Conservation (phyloP, 1,139 yeast species). For the Taphrina populina region DNA sequence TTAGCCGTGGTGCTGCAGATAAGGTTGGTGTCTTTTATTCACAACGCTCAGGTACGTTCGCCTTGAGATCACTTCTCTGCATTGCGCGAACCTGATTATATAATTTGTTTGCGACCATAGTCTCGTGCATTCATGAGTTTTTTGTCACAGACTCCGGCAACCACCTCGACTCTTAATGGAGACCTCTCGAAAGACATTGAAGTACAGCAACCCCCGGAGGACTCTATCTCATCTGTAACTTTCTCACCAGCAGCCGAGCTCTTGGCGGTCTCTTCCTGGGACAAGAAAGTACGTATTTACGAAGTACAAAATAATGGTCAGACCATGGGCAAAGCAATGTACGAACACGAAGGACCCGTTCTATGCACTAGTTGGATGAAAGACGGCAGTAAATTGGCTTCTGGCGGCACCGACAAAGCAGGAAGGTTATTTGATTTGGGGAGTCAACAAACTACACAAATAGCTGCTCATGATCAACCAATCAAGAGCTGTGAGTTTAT, state of each 20-base stretch:
- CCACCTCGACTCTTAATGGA: slow-evolving; percentile 40
- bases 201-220: slow-evolving; percentile 67
- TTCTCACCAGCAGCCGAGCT: slow-evolving; percentile 92
- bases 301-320: slow-evolving; percentile 71
- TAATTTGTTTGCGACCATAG: too few relatives aligned
- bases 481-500: slow-evolving; percentile 74
- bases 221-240: slow-evolving; percentile 78
- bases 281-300: slow-evolving; percentile 87
- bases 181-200: slow-evolving; percentile 36
- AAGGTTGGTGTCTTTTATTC: too few relatives aligned
- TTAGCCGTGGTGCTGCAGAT: too few relatives aligned
- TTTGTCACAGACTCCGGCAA: too few relatives aligned
- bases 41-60: too few relatives aligned
- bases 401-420: slow-evolving; percentile 92
- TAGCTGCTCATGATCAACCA: slow-evolving; percentile 83
- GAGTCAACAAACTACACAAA: slow-evolving; percentile 75
- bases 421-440: slow-evolving; percentile 81
- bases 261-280: slow-evolving; percentile 87
- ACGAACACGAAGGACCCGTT: slow-evolving; percentile 88
- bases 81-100: too few relatives aligned
- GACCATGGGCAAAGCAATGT: slow-evolving; percentile 83
- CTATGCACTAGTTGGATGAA: slow-evolving; percentile 74
- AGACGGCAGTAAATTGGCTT: slow-evolving; percentile 83
- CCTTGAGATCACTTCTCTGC: too few relatives aligned
- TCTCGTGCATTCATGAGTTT: too few relatives aligned